phyloP scores from a whole-genome alignment of 2,329 filamentous ascomycete species.

The Clonostachys rosea region DNA sequence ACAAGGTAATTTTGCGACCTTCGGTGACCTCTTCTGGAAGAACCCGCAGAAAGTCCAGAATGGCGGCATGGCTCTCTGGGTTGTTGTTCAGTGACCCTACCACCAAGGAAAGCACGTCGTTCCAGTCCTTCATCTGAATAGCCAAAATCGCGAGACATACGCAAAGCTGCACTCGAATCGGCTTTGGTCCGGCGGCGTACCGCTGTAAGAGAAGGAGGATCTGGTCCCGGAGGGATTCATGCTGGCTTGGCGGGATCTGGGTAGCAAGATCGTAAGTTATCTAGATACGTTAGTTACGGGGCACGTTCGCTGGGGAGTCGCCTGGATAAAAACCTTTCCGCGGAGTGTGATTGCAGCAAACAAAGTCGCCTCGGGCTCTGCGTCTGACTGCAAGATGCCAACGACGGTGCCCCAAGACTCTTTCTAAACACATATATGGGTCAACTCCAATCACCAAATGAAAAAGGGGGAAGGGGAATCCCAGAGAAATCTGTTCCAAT shows the following conservation, averaged over 20 bases:
- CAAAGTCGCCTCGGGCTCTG: conserved; percentile 80
- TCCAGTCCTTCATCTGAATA: conserved; percentile 95
- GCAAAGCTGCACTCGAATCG: conserved; percentile 85
- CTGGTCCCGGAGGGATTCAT: conserved; percentile 76
- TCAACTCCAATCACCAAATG: background rate
- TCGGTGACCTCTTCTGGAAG: conserved; percentile 98
- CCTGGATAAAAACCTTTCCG: conserved; percentile 68
- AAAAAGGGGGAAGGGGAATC: conserved; percentile 5
- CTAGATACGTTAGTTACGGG: conserved; percentile 37
- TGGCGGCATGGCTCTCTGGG: conserved; percentile 75
- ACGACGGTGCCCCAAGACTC: conserved; percentile 90
- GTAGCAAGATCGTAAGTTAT: conserved; percentile 90
- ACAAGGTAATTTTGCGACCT: conserved; percentile 98
- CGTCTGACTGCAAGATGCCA: conserved; percentile 76
- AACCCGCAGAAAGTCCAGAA: conserved; percentile 94
- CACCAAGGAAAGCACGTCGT: conserved; percentile 81
- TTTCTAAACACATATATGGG: conserved; percentile 48
- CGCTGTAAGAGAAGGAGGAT: conserved; percentile 76
- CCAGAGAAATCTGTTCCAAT: background rate
- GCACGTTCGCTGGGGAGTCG: background rate
- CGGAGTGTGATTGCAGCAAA: conserved; percentile 97
- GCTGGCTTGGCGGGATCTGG: conserved; percentile 73
- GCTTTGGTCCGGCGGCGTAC: conserved; percentile 78
- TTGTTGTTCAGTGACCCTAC: conserved; percentile 74
- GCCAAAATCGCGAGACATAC: conserved; percentile 92